Evolutionary conservation across 768 basidiomycete species (phyloP), one percentile per base, ranked within the genome.

Genomic region (Serendipita sp.): DNA sequence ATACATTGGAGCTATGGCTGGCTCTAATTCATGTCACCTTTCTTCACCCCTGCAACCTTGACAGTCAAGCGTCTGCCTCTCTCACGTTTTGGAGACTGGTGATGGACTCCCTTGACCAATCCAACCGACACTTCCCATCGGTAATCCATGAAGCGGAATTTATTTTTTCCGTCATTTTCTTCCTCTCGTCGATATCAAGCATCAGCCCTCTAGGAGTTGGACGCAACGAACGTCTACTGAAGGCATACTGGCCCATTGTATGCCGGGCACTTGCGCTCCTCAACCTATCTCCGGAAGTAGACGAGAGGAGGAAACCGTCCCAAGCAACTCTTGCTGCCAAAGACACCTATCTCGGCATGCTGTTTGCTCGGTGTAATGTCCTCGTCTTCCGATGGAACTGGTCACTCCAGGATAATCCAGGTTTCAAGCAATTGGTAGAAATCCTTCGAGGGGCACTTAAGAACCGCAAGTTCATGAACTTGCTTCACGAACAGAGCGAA

Each of bases 351-450:
- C 24, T 37, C 18, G 56, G 56, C 5, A 60, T 60, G 56, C 30
- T 60, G n/a, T 60, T 60, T 32, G 56, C 56, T n/a, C 56, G 56
- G 34, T 60, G 56, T 35, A 60, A 60, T 60, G 56, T 60, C 4
- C 30, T 60, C 5, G 56, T 30, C 16, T 60, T 60, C 37, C 56
- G 56, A 37, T 60, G 56, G 56, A 10, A 60, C 16, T 60, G 56
- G 56, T 60, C 56, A 8, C 56, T 60, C 10, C 28, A 28, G 32
- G 56, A 60, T 60, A n/a, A 32, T 8, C 1, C 24, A 28, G 56
- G 35, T 24, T 34, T 38, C 56, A 60, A 60, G n/a, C 56, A 60
- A 60, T 30, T 60, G 10, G 24, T 60, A 10, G 56, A 60, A n/a
- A 34, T 60, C 24, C 56, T 60, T 4, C 56, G 56, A 60, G 56